Conservation (phyloP, 192 early-diverging fungal species). For the Entophlyctis helioformis region DNA sequence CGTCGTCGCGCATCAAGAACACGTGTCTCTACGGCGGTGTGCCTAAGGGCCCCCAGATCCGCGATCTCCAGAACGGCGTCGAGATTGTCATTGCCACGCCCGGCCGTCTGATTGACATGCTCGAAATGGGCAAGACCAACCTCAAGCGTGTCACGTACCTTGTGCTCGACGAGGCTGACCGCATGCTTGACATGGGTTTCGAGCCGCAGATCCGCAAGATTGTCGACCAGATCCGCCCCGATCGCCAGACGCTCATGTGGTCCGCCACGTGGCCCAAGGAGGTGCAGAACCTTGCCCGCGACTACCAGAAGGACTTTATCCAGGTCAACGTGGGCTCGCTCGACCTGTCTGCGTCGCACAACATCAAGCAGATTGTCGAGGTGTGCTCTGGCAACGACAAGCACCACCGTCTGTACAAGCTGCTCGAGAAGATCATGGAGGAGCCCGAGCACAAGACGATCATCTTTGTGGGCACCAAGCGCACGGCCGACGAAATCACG, state of each 20-base stretch:
- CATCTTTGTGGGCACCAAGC: conserved; percentile 43
- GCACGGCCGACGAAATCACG: conserved; percentile 65
- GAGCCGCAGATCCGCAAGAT: conserved; percentile 98
- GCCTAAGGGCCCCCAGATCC: conserved; percentile 78
- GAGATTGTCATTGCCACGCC: conserved; percentile 98
- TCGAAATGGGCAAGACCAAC: conserved; percentile 79
- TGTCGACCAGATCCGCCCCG: conserved; percentile 85
- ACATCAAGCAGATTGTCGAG: conserved; percentile 85
- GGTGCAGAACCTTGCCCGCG: conserved; percentile 80
- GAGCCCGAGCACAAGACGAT: conserved; percentile 27
- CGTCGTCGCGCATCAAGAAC: conserved; percentile 79
- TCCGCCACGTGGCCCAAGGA: conserved; percentile 98
- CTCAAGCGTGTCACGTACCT: conserved; percentile 90
- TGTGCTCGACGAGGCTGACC: conserved; percentile 97
- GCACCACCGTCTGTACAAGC: conserved; percentile 27
- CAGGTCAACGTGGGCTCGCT: conserved; percentile 94
- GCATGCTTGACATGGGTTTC: conserved; percentile 99
- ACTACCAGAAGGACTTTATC: conserved; percentile 87
- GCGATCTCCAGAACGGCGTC: conserved; percentile 71
- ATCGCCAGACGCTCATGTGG: conserved; percentile 98
- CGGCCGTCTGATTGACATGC: conserved; percentile 95
- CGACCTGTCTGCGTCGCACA: conserved; percentile 84
- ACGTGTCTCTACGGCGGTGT: conserved; percentile 95
- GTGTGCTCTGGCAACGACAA: conserved; percentile 81
- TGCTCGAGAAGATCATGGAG: conserved; percentile 26